A percentile compares a stretch with the other conserved stretches of the same genome.
Evolutionary conservation across 495 filamentous ascomycete species (phyloP).

Genomic region (Pseudoneurospora amorphoporcata): DNA sequence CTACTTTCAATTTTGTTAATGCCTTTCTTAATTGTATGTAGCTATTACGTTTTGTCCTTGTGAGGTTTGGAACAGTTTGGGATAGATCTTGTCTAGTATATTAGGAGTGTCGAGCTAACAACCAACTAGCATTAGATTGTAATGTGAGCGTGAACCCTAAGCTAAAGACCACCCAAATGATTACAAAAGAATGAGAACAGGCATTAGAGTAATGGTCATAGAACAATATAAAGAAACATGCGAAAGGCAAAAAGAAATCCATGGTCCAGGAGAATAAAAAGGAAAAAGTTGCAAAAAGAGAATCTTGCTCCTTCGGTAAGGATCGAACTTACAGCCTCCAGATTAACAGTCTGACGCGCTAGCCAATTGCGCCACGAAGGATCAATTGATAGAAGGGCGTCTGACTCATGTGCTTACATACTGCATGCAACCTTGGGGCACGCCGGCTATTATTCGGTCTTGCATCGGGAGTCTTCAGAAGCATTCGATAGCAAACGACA

Average conservation of each 20-base stretch:
- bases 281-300: neutral
- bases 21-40: no score
- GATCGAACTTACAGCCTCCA: neutral
- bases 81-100: no score
- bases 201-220: neutral
- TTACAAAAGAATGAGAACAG: neutral
- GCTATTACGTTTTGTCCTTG: no score
- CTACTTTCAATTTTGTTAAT: no score
- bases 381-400: neutral
- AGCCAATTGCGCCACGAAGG: neutral
- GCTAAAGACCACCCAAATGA: neutral
- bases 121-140: no score
- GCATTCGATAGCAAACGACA: neutral
- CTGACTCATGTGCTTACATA: neutral
- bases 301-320: neutral
- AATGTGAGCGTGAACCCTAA: neutral
- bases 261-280: neutral
- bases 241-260: neutral
- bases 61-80: no score
- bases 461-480: neutral
- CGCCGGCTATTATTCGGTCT: neutral
- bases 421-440: neutral
- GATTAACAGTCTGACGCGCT: neutral
- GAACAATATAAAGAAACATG: neutral
- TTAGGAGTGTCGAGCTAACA: no score